Base-by-base conservation (phyloP, 2,329 filamentous ascomycete genomes). In the Sarocladium oryzae region DNA sequence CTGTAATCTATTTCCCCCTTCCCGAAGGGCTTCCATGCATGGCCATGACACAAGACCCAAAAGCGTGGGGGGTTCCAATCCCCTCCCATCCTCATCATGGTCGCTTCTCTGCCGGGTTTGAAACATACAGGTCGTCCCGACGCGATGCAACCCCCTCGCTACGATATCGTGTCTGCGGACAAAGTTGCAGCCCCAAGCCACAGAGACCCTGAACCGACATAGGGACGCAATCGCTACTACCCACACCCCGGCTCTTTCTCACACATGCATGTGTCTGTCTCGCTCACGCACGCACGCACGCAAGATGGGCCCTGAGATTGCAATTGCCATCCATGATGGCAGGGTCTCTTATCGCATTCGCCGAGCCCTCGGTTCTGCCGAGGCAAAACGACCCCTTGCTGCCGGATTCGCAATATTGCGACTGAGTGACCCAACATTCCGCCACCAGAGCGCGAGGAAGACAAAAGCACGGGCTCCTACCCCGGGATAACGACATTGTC, bases 351-450 rank as follows among this genome's bases (percentile, higher is more conserved):
- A n/a, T 36, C 33, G 15, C n/a, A 30, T 30, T 30, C 28, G 28
- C 28, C 28, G 7, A 30, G 16, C 35, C 5, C 6, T 37, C 35
- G 35, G 35, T 16, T 43, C 40, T 43, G 9, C n/a, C 7, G 21
- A 26, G 40, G 6, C 18, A 21, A 26, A n/a, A 23, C 40, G 21
- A 20, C 21, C 21, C 7, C 40, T 23, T 20, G 26, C 40, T 43
- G 15, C 40, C 40, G 40, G 40, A 43, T 43, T 43, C 40, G 40
- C 40, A 26, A 43, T 43, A 16, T 28, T 28, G 40, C 40, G n/a
- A 43, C 40, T 4, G 11, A 11, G n/a, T 43, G 8, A 28, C 7
- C 40, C 21, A 23, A 23, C 16, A 4, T 5, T 40, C 37, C n/a
- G n/a, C n/a, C n/a, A n/a, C n/a, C n/a, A n/a, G n/a, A n/a, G n/a